A percentile compares a stretch with the other conserved stretches of the same genome.
Evolutionary conservation across 371 early-diverging fungal genomes (phyloP).

Genomic region (Apophysomyces ossiformis): DNA sequence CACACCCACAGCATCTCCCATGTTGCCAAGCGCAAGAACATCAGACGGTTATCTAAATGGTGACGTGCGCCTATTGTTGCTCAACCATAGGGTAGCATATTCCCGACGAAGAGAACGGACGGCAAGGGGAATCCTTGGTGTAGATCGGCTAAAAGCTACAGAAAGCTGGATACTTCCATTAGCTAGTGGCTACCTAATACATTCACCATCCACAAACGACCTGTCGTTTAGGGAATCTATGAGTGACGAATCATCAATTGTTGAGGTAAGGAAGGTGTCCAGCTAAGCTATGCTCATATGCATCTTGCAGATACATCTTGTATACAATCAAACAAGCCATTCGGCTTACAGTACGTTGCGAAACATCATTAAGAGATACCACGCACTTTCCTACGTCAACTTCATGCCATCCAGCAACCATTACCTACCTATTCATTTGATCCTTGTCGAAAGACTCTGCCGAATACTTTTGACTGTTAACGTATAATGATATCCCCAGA

Average conservation of each 20-base stretch:
- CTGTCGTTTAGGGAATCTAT: slow-evolving; percentile 52
- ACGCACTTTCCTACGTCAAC: slow-evolving; percentile 59
- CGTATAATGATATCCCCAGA: not conserved
- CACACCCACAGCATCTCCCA: slow-evolving; percentile 25
- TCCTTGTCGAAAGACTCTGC: slow-evolving; percentile 55
- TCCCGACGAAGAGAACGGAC: slow-evolving; percentile 45
- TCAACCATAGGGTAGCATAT: slow-evolving; percentile 64
- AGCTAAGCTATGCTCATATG: not conserved
- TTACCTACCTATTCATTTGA: slow-evolving; percentile 59
- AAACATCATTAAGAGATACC: slow-evolving; percentile 62
- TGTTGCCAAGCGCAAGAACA: not conserved
- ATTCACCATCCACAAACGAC: slow-evolving; percentile 30
- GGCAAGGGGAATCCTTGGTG: slow-evolving; percentile 31
- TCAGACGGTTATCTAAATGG: slow-evolving; percentile 17
- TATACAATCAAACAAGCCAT: slow-evolving; percentile 49
- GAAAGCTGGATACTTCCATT: slow-evolving; percentile 63
- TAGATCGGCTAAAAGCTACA: slow-evolving; percentile 12
- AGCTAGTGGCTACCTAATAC: slow-evolving; percentile 64
- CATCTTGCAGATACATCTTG: slow-evolving; percentile 37
- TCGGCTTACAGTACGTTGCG: slow-evolving; percentile 53
- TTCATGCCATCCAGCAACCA: slow-evolving; percentile 54
- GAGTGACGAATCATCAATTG: slow-evolving; percentile 38
- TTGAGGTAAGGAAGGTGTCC: slow-evolving; percentile 44
- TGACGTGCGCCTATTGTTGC: slow-evolving; percentile 53
- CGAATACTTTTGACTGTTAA: slow-evolving; percentile 39